phyloP scores from a whole-genome alignment of 805 yeast genomes.

The Candida suzukii region DNA sequence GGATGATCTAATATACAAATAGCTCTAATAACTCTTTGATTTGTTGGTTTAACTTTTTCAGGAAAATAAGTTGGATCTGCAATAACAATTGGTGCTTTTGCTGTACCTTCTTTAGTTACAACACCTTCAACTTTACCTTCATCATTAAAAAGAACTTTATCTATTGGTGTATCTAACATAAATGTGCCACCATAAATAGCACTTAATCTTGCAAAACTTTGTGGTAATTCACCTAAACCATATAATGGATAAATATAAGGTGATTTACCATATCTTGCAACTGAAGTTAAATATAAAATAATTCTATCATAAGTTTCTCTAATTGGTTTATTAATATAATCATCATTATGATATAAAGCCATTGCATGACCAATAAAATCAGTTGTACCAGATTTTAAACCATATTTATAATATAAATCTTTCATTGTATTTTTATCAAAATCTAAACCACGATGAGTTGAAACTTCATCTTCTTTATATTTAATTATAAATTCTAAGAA shows the following conservation, averaged over 20 bases:
- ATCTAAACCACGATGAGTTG: slow-evolving; percentile 82
- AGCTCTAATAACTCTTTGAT: slow-evolving; percentile 71
- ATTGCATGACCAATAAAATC: slow-evolving; percentile 98
- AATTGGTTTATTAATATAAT: slow-evolving; percentile 81
- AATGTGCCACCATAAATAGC: slow-evolving; percentile 98
- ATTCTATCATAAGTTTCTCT: slow-evolving; percentile 87
- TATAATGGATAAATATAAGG: slow-evolving; percentile 95
- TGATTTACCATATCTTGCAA: slow-evolving; percentile 91
- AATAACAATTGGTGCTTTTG: slow-evolving; percentile 87
- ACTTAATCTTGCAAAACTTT: slow-evolving; percentile 93
- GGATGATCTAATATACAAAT: slow-evolving; percentile 89
- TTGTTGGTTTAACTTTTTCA: slow-evolving; percentile 63
- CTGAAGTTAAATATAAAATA: slow-evolving; percentile 77
- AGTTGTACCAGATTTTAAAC: slow-evolving; percentile 86
- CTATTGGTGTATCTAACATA: slow-evolving; percentile 95
- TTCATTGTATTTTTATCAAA: slow-evolving; percentile 87
- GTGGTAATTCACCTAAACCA: slow-evolving; percentile 98
- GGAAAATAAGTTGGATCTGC: slow-evolving; percentile 99
- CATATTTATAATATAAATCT: slow-evolving; percentile 81
- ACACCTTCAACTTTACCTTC: slow-evolving; percentile 79
- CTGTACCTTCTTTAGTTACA: slow-evolving; percentile 83
- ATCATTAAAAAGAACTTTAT: slow-evolving; percentile 72
- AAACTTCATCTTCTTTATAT: slow-evolving; percentile 68
- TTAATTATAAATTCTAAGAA: slow-evolving; percentile 83
- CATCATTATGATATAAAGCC: slow-evolving; percentile 95